Percentiles rank a stretch among this genome's conserved stretches.
phyloP scores from a whole-genome alignment of 2,329 filamentous ascomycete species.

The Daldinia sp. region DNA sequence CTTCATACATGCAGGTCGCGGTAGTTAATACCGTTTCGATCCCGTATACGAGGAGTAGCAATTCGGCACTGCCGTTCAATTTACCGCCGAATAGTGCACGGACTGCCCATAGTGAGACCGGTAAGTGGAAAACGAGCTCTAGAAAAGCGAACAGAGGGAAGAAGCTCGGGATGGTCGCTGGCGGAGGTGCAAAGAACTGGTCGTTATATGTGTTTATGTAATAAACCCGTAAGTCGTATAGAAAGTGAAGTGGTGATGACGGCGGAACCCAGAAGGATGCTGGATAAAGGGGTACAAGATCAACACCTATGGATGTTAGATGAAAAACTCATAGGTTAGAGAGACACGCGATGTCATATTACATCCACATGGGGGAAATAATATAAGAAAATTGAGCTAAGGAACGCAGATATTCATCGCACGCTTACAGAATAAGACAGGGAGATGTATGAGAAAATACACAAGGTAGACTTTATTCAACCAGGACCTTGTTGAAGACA shows the following conservation, averaged over 20 bases:
- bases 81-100: slow-evolving; percentile 53
- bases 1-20: slow-evolving; percentile 63
- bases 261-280: slow-evolving; percentile 57
- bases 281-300: slow-evolving; percentile 67
- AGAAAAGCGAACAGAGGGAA: slow-evolving; percentile 64
- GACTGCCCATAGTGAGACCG: slow-evolving; percentile 63
- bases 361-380: no score
- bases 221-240: slow-evolving; percentile 59
- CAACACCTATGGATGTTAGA: slow-evolving; percentile 58
- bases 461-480: slow-evolving; percentile 51
- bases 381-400: no score
- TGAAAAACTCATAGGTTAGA: background rate
- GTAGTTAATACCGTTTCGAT: slow-evolving; percentile 66
- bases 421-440: slow-evolving; percentile 51
- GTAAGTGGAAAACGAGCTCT: slow-evolving; percentile 64
- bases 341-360: no score
- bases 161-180: slow-evolving; percentile 58
- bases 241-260: slow-evolving; percentile 61
- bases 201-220: slow-evolving; percentile 65
- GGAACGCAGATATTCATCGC: background rate
- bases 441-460: slow-evolving; percentile 53
- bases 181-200: slow-evolving; percentile 61
- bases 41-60: slow-evolving; percentile 65
- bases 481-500: slow-evolving; percentile 42
- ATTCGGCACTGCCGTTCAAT: slow-evolving; percentile 59